Conservation (phyloP, 192 early-diverging fungal species). For the Coemansia sp. region DNA sequence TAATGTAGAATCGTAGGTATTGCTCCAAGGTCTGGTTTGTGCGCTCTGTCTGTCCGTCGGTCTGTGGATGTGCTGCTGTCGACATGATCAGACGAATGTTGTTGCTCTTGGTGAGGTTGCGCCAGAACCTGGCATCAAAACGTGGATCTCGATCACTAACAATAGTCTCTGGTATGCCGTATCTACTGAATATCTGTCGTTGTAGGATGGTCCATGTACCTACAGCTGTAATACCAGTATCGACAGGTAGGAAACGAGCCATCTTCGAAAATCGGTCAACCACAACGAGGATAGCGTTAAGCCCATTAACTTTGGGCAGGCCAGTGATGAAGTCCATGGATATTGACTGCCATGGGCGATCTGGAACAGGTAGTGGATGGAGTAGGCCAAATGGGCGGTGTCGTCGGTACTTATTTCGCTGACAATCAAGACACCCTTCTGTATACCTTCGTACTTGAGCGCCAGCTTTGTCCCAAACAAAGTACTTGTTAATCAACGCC, state of each 20-base stretch:
- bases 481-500: too few relatives aligned
- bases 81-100: neutral
- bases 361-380: neutral
- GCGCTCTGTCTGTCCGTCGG: constrained; percentile 1
- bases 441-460: too few relatives aligned
- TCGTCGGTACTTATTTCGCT: neutral
- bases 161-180: neutral
- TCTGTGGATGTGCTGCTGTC: constrained; percentile 2
- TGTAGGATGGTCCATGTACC: neutral
- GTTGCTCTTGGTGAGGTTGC: neutral
- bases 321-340: constrained; percentile 22
- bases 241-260: neutral
- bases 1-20: too few relatives aligned
- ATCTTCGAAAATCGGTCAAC: constrained; percentile 9
- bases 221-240: neutral
- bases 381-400: neutral
- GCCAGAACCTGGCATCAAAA: neutral
- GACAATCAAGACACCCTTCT: too few relatives aligned
- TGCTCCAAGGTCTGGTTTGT: neutral
- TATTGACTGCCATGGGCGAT: constrained; percentile 9
- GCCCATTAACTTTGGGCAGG: constrained; percentile 2
- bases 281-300: constrained; percentile 14
- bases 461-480: too few relatives aligned
- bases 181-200: neutral
- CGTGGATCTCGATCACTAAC: neutral